Percentiles rank a stretch among this genome's conserved stretches.
These are phyloP conservation scores for Malus domestica DNA, from an alignment of 306 rosid species.

Conservation along the genomic window ASM211411v1 NC_041796.1:26837001-26837500, in stretches of 20 bases:
- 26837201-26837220: not conserved
- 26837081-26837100: not conserved
- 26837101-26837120: not conserved
- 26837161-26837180: not conserved
- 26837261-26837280: rapidly evolving
- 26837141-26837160: not conserved
- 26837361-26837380: not conserved
- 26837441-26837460: not conserved
- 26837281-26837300: not conserved
- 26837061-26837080: not conserved
- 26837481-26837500: not conserved
- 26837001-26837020: not conserved
- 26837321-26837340: no score
- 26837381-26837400: not conserved
- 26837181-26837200: not conserved
- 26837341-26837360: not conserved
- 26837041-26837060: not conserved
- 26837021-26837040: not conserved
- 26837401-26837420: not conserved
- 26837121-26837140: not conserved
- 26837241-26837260: not conserved
- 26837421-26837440: not conserved
- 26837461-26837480: not conserved
- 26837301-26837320: not conserved
- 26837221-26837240: no score